Evolutionary conservation across 257 asterid genomes (phyloP), one percentile per base, ranked within the genome.

Genomic region (Pogostemon cablin): DNA sequence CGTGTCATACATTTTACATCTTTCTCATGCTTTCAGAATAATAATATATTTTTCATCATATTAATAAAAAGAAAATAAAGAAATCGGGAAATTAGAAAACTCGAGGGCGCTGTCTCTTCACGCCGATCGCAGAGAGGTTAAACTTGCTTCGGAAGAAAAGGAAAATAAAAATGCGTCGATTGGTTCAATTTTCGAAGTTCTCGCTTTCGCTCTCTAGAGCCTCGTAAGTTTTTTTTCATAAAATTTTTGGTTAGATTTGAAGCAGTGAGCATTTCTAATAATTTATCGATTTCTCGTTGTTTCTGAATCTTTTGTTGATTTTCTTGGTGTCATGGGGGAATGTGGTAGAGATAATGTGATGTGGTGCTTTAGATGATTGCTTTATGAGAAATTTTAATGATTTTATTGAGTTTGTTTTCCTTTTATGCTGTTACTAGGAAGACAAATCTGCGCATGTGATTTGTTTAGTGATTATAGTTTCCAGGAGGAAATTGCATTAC

Each of bases 141-240:
- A 43, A 37, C 65, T 73, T 55, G 71, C 54, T 56, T 12, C 60
- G 60, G 3, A 54, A 54, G 8, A 11, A 35, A 7, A 17, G 32
- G 62, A 75, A 35, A 63, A 75, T 20, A 59, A 38, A 64, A 74
- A 88, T 88, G 96, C 80, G 90, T 73, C 96, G 97, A 71, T 82
- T 90, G 75, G 78, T 92, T 73, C 83, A 70, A 72, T 80, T 76
- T 35, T 81, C 91, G 41, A 84, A 81, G 80, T 68, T 70, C 67
- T 76, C 75, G 10, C 68, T 78, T 72, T 79, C 75, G 10, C 68
- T 78, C 74, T 79, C 80, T 79, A 82, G 87, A 78, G 72, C 79
- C 75, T 79, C 82, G 98, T 90, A 67, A 75, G 84, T 69, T 73
- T 10, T 56, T 5, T 1, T 47, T 6, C 35, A 3, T 3, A 35